These are phyloP conservation scores for Apiospora rasikravindrae DNA, from an alignment of 2,329 filamentous ascomycete genomes.

Conservation along the genomic window DNA sequence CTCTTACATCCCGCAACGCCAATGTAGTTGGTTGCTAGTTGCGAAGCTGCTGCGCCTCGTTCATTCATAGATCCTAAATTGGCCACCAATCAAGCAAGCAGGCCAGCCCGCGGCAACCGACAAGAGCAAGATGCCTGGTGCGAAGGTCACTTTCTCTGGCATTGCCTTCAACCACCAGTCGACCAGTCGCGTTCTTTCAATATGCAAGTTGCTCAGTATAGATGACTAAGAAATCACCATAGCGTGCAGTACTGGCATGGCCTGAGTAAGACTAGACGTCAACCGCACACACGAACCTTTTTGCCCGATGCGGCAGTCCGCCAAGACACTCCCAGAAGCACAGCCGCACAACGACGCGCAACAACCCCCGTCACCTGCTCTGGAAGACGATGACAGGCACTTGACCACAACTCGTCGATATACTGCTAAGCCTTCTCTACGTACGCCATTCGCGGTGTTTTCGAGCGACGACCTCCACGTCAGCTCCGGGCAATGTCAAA, in stretches of 20 bases:
- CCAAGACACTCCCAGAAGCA: background rate
- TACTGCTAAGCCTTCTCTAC: background rate
- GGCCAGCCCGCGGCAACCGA: background rate
- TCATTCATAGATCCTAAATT: background rate
- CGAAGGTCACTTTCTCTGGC: background rate
- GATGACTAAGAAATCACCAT: background rate
- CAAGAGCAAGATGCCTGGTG: background rate
- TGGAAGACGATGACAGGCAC: background rate
- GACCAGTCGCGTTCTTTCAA: background rate
- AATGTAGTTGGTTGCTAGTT: constrained; percentile 4
- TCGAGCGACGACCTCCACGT: background rate
- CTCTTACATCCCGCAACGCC: background rate
- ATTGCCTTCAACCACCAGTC: background rate
- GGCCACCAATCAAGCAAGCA: background rate
- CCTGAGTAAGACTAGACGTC: background rate
- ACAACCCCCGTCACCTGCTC: background rate
- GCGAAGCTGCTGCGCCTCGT: constrained; percentile 2
- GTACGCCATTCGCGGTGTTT: background rate
- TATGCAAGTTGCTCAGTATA: background rate
- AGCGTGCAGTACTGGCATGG: background rate
- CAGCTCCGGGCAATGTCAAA: background rate
- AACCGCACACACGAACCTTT: background rate
- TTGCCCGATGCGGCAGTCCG: constrained; percentile 8
- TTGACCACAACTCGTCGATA: background rate
- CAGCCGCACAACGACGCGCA: constrained; percentile 11